Evolutionary conservation across 257 asterid species (phyloP), one percentile per base, ranked within the genome.

Genomic region (Solanum paucissectum): DNA sequence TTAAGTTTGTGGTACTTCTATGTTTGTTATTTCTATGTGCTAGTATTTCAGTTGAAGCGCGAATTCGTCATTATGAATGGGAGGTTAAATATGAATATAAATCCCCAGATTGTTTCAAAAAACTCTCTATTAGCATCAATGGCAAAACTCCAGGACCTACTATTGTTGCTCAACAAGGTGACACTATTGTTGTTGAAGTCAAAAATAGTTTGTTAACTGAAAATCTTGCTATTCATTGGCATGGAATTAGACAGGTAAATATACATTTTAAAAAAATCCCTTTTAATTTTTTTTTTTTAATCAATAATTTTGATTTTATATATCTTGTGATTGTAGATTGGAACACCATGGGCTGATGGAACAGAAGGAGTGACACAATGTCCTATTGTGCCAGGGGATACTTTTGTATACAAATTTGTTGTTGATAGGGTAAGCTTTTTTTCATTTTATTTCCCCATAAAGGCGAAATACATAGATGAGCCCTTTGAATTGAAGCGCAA

Each of bases 291-390:
- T 8, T 44, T 25, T 13, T 12, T 58, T n/a, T 49, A 8, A 44
- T 14, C 33, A 21, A 18, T 52, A 12, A 4, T 46, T 42, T 13
- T 52, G 14, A 9, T 83, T 12, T 64, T 29, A 29, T 84, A 5
- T 81, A 36, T 84, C 11, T 81, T 34, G 66, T 46, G 58, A 46
- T 46, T 88, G 68, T 91, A 96, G 99, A 92, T 89, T 76, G 98
- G 96, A 83, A 93, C 98, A 29, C 98, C 98, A 12, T 97, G 99
- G 99, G 91, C 92, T 94, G 99, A 97, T 91, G 99, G 99, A 87
- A 92, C 98, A 29, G 98, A 94, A 89, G 99, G 98, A 12, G 98
- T 97, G 60, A 97, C 98, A 0, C 99, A 97, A 37, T 97, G 99
- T 84, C 99, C 99, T 10, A 92, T 95, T 89, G 77, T 93, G 23